Base-by-base conservation (phyloP, 139 green algal species). In the Picochlorum costavermella region DNA sequence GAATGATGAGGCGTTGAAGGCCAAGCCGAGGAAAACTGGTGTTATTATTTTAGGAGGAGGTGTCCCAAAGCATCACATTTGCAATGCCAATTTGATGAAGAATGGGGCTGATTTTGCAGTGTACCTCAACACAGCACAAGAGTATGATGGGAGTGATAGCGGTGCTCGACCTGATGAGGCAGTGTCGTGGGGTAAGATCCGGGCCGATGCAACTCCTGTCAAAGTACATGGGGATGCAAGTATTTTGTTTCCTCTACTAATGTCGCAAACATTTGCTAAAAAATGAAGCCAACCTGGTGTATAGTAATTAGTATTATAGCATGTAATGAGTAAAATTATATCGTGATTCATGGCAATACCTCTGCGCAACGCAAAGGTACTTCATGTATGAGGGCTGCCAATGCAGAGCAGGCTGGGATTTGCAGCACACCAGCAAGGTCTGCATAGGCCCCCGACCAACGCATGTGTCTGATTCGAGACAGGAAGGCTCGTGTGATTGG, bases 31-130 rank as follows among this genome's bases (percentile, higher is more conserved):
- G 29, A 91, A 87, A 66, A 96, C 90, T 1, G 92, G 92, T 44
- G 84, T 95, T 56, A 86, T 98, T 70, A 84, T 98, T 10, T 77
- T 98, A 16, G 93, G 93, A 1, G 93, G 93, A 66, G 66, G 48
- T 17, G 75, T 98, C 31, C 79, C 93, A 56, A 99, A 99, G 81
- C 94, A 99, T 73, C 94, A 99, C 79, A 93, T 98, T 59, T 95
- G 83, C 75, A 99, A 99, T 72, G 93, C 93, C 33, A 99, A 99
- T 75, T 70, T 99, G 8, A 98, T 99, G 90, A 83, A 86, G 56
- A 99, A 99, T 66, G 94, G 94, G 6, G 88, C 90, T 11, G 93
- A 99, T 76, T 98, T 90, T 80, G 86, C 85, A 3, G 88, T 96
- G 17, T 86, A 86, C 56, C 23, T 95, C 56, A 94, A 90, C 73